Percentiles rank a stretch among this genome's conserved stretches.
Conservation (phyloP, 2,329 filamentous ascomycete genomes). For the Trichoderma lentiforme region DNA sequence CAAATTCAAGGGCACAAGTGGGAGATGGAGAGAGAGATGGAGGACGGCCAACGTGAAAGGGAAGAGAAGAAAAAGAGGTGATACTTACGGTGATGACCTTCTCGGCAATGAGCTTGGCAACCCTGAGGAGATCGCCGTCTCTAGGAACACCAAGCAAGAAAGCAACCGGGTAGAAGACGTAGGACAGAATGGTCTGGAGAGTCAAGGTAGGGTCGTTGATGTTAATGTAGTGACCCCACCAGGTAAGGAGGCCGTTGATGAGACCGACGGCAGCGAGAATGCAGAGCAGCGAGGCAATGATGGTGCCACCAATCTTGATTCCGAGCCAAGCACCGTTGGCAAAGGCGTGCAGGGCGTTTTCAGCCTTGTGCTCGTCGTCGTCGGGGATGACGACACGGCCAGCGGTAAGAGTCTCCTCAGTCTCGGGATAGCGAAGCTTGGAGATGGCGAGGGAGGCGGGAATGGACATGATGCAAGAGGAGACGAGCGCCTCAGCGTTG, state of each 20-base stretch:
- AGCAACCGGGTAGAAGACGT: slow-evolving; percentile 72
- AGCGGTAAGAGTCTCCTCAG: slow-evolving; percentile 79
- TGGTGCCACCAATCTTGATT: slow-evolving; percentile 83
- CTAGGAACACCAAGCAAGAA: slow-evolving; percentile 78
- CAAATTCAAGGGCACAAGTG: neutral
- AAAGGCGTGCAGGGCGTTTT: slow-evolving; percentile 81
- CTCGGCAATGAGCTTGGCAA: slow-evolving; percentile 74
- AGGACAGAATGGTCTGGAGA: slow-evolving; percentile 71
- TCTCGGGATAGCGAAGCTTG: slow-evolving; percentile 86
- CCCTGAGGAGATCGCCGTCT: slow-evolving; percentile 61
- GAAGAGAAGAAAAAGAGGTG: neutral
- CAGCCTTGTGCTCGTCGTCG: slow-evolving; percentile 69
- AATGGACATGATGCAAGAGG: slow-evolving; percentile 93
- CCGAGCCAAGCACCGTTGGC: slow-evolving; percentile 82
- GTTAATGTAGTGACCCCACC: slow-evolving; percentile 79
- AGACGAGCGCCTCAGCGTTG: slow-evolving; percentile 80
- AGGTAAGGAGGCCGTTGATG: slow-evolving; percentile 72
- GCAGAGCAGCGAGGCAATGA: slow-evolving; percentile 73
- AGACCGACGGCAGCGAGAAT: slow-evolving; percentile 76
- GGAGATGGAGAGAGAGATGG: neutral
- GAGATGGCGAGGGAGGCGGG: slow-evolving; percentile 85
- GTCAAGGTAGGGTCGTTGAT: slow-evolving; percentile 66
- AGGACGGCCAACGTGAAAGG: neutral
- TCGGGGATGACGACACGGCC: slow-evolving; percentile 79
- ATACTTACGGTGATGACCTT: slow-evolving; percentile 70